phyloP scores from a whole-genome alignment of 1,139 yeast species.

The Keqinozyma sinolaborantium region DNA sequence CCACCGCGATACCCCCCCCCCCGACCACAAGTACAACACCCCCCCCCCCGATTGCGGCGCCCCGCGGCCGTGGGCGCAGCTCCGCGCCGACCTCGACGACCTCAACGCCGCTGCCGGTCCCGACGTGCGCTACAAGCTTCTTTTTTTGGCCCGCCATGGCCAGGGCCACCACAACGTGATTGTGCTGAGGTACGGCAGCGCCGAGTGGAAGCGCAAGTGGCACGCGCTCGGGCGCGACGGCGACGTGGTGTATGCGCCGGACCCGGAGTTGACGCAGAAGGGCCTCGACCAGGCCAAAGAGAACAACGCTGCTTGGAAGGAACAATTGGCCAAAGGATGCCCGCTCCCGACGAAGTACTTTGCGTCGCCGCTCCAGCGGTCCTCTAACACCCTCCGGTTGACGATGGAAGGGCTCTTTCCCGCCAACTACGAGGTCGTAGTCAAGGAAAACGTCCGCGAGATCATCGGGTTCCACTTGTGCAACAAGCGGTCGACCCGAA shows the following conservation, averaged over 20 bases:
- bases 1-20: too few relatives aligned
- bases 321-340: constrained; percentile 45
- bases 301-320: constrained; percentile 42
- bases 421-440: constrained; percentile 27
- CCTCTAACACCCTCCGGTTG: constrained; percentile 51
- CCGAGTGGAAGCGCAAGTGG: constrained; percentile 63
- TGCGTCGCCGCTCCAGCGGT: constrained; percentile 65
- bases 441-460: constrained; percentile 61
- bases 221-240: constrained; percentile 53
- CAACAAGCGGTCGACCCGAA: constrained; percentile 51
- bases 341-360: constrained; percentile 55
- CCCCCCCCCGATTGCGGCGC: too few relatives aligned
- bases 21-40: too few relatives aligned
- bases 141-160: constrained; percentile 73
- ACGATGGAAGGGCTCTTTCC: constrained; percentile 53
- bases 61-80: too few relatives aligned
- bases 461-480: constrained; percentile 68
- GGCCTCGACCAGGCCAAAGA: constrained; percentile 49
- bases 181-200: constrained; percentile 51
- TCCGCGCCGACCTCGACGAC: constrained; percentile 26
- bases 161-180: constrained; percentile 75
- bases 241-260: constrained; percentile 61
- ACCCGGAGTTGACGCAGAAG: constrained; percentile 57
- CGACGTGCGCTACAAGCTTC: constrained; percentile 47
- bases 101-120: constrained; percentile 30